Percentiles rank a stretch among this genome's conserved stretches.
phyloP scores from a whole-genome alignment of 2,329 filamentous ascomycete species.

The Hypoxylon sp. region DNA sequence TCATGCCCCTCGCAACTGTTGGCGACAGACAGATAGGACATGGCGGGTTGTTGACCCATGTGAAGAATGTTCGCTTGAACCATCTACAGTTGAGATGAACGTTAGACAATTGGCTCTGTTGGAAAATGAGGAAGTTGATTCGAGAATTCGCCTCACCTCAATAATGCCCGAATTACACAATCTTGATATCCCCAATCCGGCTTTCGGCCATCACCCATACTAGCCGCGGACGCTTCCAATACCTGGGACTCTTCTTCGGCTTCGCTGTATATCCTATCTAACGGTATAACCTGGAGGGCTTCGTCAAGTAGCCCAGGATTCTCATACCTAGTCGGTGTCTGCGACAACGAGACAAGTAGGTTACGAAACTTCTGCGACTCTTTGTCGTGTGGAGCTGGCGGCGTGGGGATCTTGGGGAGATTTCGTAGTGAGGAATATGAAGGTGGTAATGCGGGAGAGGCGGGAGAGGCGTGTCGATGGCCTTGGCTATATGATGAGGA shows the following conservation, averaged over 20 bases:
- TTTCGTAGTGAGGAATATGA: slow-evolving; percentile 74
- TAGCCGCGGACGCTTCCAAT: slow-evolving; percentile 87
- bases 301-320: slow-evolving; percentile 96
- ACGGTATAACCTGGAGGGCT: slow-evolving; percentile 85
- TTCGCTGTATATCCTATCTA: slow-evolving; percentile 92
- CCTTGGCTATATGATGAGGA: slow-evolving; percentile 58
- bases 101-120: slow-evolving; percentile 18
- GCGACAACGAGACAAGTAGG: slow-evolving; percentile 85
- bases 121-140: background rate
- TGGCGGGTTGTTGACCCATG: slow-evolving; percentile 95
- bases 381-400: slow-evolving; percentile 76
- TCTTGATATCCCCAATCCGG: slow-evolving; percentile 98
- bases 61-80: slow-evolving; percentile 96
- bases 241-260: slow-evolving; percentile 95
- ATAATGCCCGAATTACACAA: slow-evolving; percentile 89
- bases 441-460: slow-evolving; percentile 61
- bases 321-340: slow-evolving; percentile 93
- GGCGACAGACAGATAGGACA: slow-evolving; percentile 86
- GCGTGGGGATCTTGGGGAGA: slow-evolving; percentile 78
- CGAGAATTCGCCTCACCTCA: slow-evolving; percentile 73
- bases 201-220: slow-evolving; percentile 83
- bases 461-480: slow-evolving; percentile 34
- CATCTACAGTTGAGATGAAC: slow-evolving; percentile 68
- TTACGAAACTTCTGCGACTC: slow-evolving; percentile 83
- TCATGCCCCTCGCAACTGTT: slow-evolving; percentile 86